Percentiles rank a stretch among this genome's conserved stretches.
Conservation (phyloP, 495 filamentous ascomycete genomes). For the Lentithecium fluviatile region DNA sequence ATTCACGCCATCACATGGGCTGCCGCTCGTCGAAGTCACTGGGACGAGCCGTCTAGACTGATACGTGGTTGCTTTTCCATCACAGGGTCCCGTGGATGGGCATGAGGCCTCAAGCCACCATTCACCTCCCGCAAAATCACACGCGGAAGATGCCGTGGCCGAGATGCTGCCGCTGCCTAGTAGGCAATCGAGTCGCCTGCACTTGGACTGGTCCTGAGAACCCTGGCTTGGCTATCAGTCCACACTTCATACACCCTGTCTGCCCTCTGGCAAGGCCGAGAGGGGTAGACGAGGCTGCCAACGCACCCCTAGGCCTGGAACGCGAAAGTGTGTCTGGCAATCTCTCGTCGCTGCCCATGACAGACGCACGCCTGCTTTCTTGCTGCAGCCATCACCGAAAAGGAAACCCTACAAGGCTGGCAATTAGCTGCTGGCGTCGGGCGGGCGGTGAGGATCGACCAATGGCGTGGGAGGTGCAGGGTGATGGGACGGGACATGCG, state of each 20-base stretch:
- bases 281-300: background rate
- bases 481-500: conserved; percentile 6
- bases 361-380: background rate
- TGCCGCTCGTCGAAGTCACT: background rate
- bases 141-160: background rate
- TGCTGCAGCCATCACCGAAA: background rate
- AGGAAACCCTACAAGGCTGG: too few relatives aligned
- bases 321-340: background rate
- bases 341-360: background rate
- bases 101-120: background rate
- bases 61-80: background rate
- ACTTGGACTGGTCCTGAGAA: background rate
- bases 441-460: conserved; percentile 8
- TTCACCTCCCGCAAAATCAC: background rate
- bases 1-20: background rate
- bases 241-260: background rate
- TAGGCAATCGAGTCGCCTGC: background rate
- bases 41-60: background rate
- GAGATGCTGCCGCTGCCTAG: background rate
- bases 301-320: background rate
- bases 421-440: conserved; percentile 1
- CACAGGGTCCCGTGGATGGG: background rate
- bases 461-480: background rate
- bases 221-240: too few relatives aligned
- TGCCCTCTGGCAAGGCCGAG: background rate